Conservation (phyloP, 352 stramenopile genomes). For the Phytophthora fragariae region DNA sequence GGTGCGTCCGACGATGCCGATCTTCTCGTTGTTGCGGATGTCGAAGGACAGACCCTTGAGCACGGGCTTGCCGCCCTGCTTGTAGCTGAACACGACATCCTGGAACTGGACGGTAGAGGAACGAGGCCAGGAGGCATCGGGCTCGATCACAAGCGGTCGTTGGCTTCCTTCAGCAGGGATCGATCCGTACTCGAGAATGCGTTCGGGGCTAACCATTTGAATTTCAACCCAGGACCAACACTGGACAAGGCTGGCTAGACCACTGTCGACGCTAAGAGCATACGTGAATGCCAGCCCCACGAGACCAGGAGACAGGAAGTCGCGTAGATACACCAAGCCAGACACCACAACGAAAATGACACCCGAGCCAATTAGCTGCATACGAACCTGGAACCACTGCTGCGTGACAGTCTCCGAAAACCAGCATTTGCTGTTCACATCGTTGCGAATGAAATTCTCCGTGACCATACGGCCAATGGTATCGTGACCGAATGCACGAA, state of each 20-base stretch:
- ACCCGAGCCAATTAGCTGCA: slow-evolving; percentile 53
- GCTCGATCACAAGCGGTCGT: slow-evolving; percentile 34
- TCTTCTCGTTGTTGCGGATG: slow-evolving; percentile 61
- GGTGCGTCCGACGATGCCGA: slow-evolving; percentile 88
- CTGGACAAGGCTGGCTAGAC: slow-evolving; percentile 59
- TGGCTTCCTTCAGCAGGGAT: slow-evolving; percentile 36
- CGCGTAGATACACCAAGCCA: slow-evolving; percentile 46
- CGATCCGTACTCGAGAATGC: slow-evolving; percentile 51
- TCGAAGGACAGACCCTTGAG: slow-evolving; percentile 61
- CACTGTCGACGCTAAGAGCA: slow-evolving; percentile 84
- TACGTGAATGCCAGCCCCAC: slow-evolving; percentile 90
- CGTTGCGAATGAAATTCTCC: slow-evolving; percentile 39
- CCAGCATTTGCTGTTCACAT: slow-evolving; percentile 40
- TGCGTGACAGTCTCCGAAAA: slow-evolving; percentile 39
- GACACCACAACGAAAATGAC: slow-evolving; percentile 47
- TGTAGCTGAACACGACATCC: slow-evolving; percentile 28
- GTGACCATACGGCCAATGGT: slow-evolving; percentile 29
- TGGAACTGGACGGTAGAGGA: slow-evolving; percentile 81
- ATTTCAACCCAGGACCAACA: slow-evolving; percentile 51
- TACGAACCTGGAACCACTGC: slow-evolving; percentile 45
- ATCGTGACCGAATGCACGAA: slow-evolving; percentile 48
- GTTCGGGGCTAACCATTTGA: slow-evolving; percentile 53
- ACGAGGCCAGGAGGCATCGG: slow-evolving; percentile 62
- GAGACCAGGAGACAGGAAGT: slow-evolving; percentile 59
- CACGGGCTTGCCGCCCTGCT: slow-evolving; percentile 6